Conservation (phyloP, 192 early-diverging fungal genomes). For the Linnemannia schmuckeri region DNA sequence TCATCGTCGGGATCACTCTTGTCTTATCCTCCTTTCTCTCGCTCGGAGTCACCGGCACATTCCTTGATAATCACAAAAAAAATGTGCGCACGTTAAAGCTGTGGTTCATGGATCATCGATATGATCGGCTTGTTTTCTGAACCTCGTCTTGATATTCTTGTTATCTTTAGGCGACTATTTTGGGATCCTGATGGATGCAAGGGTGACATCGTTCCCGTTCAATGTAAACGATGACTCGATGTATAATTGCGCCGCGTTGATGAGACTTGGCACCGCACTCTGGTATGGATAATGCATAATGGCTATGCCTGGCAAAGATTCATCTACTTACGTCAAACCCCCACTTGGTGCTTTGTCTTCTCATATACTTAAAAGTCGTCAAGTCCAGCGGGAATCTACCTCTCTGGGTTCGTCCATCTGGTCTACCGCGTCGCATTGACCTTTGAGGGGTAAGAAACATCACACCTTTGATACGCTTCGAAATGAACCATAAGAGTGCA, state of each 20-base stretch:
- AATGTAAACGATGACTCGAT: slow-evolving; percentile 90
- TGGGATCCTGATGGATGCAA: slow-evolving; percentile 85
- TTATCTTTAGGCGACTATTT: slow-evolving; percentile 81
- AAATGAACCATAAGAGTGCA: neutral
- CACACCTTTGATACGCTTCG: neutral
- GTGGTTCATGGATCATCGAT: too few species aligned
- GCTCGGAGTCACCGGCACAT: slow-evolving; percentile 89
- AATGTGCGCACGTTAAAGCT: too few species aligned
- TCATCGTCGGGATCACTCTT: slow-evolving; percentile 73
- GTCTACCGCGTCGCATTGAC: slow-evolving; percentile 81
- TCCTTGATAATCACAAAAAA: slow-evolving; percentile 66
- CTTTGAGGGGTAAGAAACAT: slow-evolving; percentile 77
- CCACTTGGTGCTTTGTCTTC: neutral
- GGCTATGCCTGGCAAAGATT: neutral
- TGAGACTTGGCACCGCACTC: slow-evolving; percentile 82
- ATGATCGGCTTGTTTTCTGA: neutral
- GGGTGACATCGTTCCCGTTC: slow-evolving; percentile 89
- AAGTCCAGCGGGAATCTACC: slow-evolving; percentile 78
- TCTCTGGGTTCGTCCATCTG: slow-evolving; percentile 78
- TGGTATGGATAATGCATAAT: slow-evolving; percentile 62
- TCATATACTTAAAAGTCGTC: slow-evolving; percentile 57
- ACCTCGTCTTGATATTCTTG: neutral
- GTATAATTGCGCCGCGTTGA: slow-evolving; percentile 88
- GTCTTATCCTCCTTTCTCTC: slow-evolving; percentile 84
- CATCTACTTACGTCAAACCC: neutral